Conservation (phyloP, 164 flowering plant genomes). For the Paratinospora sagittata region DNA sequence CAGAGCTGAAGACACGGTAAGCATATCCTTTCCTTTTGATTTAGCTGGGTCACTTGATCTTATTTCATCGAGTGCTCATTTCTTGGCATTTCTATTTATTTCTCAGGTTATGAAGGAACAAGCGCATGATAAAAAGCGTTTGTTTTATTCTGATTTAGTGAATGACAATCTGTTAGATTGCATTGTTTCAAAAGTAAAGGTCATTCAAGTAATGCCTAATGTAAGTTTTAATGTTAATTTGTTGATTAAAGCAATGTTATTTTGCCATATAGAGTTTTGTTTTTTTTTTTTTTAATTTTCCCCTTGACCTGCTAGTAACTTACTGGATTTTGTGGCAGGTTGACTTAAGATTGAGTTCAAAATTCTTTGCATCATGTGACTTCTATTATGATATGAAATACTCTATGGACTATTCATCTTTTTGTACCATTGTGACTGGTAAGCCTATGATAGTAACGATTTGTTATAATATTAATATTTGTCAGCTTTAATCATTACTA, state of each 20-base stretch:
- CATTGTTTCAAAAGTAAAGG: conserved; percentile 65
- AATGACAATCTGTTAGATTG: conserved; percentile 86
- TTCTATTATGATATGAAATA: conserved; percentile 89
- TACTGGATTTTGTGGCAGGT: conserved; percentile 32
- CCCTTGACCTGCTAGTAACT: conserved; percentile 1
- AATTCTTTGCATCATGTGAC: conserved; percentile 42
- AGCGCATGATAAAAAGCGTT: conserved; percentile 77
- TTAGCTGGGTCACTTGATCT: neutral
- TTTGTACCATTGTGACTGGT: conserved; percentile 45
- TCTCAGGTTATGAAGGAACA: conserved; percentile 65
- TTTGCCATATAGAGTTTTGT: neutral
- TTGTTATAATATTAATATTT: neutral
- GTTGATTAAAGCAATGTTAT: neutral
- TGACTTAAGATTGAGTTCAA: conserved; percentile 22
- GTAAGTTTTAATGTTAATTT: conserved; percentile 36
- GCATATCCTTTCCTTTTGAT: conserved; percentile 13
- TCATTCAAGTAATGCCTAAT: conserved; percentile 39
- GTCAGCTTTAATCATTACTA: neutral
- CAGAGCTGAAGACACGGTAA: conserved; percentile 84
- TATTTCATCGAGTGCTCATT: conserved; percentile 9
- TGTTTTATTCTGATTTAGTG: conserved; percentile 71
- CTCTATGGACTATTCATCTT: conserved; percentile 77
- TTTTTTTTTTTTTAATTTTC: conserved; percentile 1
- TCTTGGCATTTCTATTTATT: conserved; percentile 9
- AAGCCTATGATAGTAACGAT: conserved; percentile 12